Evolutionary conservation across 2,329 filamentous ascomycete genomes (phyloP).

Genomic region (Ceratocystis lukuohia): DNA sequence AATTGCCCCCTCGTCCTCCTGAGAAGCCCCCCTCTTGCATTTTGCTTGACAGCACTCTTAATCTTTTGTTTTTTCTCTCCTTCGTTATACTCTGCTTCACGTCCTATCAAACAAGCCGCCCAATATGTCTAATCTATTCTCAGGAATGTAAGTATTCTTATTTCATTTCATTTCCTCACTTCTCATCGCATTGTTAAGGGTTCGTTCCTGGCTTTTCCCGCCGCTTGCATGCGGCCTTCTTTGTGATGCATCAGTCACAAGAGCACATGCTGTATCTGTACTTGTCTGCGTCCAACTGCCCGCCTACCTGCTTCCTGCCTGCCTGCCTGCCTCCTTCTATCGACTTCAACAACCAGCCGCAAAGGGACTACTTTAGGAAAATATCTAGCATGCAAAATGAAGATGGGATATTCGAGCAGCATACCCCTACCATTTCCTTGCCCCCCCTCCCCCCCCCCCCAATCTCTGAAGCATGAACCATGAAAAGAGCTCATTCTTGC

Average conservation of each 20-base stretch:
- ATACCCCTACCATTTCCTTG: too few relatives aligned
- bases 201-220: background rate
- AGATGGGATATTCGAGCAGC: background rate
- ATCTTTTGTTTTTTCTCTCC: background rate
- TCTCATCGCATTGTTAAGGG: too few relatives aligned
- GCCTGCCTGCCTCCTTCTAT: background rate
- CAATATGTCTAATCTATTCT: conserved; percentile 48
- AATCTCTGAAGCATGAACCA: background rate
- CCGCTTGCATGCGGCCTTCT: background rate
- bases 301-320: background rate
- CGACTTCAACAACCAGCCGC: background rate
- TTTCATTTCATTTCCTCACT: conserved; percentile 9
- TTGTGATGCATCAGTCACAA: background rate
- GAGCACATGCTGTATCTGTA: background rate
- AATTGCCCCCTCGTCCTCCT: background rate
- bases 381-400: background rate
- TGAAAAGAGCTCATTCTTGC: background rate
- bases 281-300: background rate
- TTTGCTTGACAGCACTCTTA: conserved; percentile 2
- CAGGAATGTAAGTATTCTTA: conserved; percentile 42
- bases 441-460: background rate
- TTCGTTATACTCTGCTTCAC: background rate
- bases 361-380: background rate
- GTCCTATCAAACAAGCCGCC: conserved; percentile 16
- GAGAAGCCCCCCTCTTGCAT: conserved; percentile 4